Base-by-base conservation (phyloP, 164 flowering plant genomes). In the Saururus chinensis region DNA sequence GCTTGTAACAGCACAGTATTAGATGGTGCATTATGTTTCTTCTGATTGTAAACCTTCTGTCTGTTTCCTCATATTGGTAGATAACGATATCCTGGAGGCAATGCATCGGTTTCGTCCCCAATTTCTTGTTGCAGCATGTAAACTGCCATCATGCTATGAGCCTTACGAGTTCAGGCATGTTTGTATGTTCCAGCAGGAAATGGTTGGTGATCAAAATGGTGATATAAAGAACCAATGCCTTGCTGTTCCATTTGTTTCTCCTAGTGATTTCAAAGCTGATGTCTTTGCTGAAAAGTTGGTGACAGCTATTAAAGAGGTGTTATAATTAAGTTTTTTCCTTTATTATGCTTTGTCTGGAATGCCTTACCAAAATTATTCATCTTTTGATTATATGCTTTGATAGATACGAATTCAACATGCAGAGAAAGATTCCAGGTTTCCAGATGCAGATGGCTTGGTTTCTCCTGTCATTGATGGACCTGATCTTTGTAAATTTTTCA, bases 91-190 rank as follows among this genome's bases (percentile, higher is more conserved):
- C 56, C 51, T 93, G 45, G 70, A 73, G 64, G 64, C 85, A 26
- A 12, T 93, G 70, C 99, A 93, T 70, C 82, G 86, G 0, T 86
- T 81, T 65, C 88, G 99, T 40, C 99, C 99, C 37, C 65, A 75
- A 41, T 85, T 78, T 76, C 68, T 87, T 25, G 74, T 52, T 63
- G 63, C 55, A 23, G 74, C 83, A 41, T 59, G 67, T 67, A 80
- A 79, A 24, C 41, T 75, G 58, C 96, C 95, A 20, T 71, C 79
- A 19, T 84, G 80, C 64, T 85, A 79, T 67, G 75, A 80, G 64
- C 92, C 93, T 51, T 81, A 80, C 66, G 86, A 86, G 63, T 93
- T 76, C 75, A 71, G 72, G 53, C 99, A 93, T 64, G 74, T 76
- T 17, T 93, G 99, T 71, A 69, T 74, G 62, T 74, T 84, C 42